Percentiles rank a stretch among this genome's conserved stretches.
phyloP scores from a whole-genome alignment of 2,329 filamentous ascomycete genomes.

The Sphaerulina musiva region DNA sequence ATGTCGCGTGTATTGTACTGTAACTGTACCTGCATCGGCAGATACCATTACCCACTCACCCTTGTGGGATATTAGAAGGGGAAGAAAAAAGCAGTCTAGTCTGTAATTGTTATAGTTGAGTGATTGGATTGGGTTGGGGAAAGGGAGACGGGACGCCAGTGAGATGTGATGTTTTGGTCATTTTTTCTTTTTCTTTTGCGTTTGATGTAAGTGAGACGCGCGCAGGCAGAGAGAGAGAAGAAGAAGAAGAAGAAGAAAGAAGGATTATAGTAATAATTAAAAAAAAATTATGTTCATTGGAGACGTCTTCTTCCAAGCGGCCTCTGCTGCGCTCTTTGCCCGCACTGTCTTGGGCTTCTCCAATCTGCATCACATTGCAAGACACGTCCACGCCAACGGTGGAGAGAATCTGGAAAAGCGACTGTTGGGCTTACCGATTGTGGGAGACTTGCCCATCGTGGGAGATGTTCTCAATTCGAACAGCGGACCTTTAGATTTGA shows the following conservation, averaged over 20 bases:
- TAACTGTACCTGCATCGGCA: too few relatives aligned
- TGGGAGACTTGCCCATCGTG: neutral
- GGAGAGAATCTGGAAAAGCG: neutral
- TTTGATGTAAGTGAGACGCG: too few relatives aligned
- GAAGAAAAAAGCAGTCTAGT: too few relatives aligned
- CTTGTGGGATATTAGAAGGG: too few relatives aligned
- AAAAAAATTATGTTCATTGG: slow-evolving; percentile 13
- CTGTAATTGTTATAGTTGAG: too few relatives aligned
- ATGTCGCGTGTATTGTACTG: too few relatives aligned
- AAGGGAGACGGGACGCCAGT: slow-evolving; percentile 14
- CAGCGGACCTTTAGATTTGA: neutral
- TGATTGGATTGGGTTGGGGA: neutral
- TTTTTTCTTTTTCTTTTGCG: too few relatives aligned
- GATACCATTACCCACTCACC: too few relatives aligned
- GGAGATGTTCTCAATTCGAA: neutral
- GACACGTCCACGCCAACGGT: neutral
- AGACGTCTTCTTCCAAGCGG: neutral
- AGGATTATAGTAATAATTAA: too few relatives aligned
- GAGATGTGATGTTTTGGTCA: slow-evolving; percentile 11
- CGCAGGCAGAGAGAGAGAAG: too few relatives aligned
- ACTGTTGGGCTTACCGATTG: neutral
- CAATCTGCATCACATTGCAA: neutral
- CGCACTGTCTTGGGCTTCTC: slow-evolving; percentile 5
- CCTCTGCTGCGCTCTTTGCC: neutral
- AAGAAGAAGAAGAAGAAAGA: too few relatives aligned